Evolutionary conservation across 768 basidiomycete genomes (phyloP), one percentile per base, ranked within the genome.

Genomic region (Neoboletus brunneissimus): DNA sequence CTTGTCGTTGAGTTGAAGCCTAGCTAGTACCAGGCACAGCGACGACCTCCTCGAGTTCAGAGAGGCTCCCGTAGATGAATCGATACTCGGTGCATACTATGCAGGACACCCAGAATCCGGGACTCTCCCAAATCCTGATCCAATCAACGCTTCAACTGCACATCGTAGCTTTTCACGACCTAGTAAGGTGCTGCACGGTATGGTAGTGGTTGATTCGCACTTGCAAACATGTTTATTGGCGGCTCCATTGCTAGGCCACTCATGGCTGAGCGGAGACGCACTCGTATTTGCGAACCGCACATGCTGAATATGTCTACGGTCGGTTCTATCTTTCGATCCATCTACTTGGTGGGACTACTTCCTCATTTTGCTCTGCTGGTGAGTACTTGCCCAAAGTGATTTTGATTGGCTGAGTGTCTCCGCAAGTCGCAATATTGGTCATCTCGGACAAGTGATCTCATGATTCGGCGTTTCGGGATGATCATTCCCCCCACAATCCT

Each of bases 1-100:
- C 32, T 51, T 35, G 55, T 61, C 55, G 53, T 54, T 61, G 57
- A 63, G 54, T 56, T 5, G 25, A 3, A 59, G 41, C 23, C 35
- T 6, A 4, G 27, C 27, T 6, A 27, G 1, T 27, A 6, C 20
- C 22, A 9, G 40, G 42, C 23, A 38, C 48, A 32, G 16, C 8
- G 29, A 46, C 22, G 31, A 45, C 20, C 31, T 46, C n/a, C 35
- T 48, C 15, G 25, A 6, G n/a, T 50, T 38, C 12, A 16, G 20
- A 20, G n/a, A 20, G 18, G 8, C 8, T 31, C 25, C 16, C n/a
- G 27, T 29, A 31, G n/a, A 31, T 20, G n/a, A 20, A 6, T 34
- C 32, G 10, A 48, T 11, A 32, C 12, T 49, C 11, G 34, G 45
- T 46, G 23, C 9, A 29, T 29, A n/a, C n/a, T n/a, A n/a, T n/a